Conservation (phyloP, 305 asterid genomes). For the Fraxinus nigra region DNA sequence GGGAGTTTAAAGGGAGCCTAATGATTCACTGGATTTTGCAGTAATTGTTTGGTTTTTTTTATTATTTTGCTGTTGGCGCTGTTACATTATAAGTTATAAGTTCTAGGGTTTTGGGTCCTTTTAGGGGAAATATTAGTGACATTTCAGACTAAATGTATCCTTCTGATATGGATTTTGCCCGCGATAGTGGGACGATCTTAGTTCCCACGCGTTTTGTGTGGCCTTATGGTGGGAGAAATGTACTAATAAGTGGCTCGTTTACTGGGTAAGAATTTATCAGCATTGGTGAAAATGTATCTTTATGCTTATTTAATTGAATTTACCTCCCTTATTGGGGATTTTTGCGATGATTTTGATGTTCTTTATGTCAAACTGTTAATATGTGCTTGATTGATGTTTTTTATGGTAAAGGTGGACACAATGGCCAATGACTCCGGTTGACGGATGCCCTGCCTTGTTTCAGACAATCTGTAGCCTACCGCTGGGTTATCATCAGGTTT, state of each 20-base stretch:
- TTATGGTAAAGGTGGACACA: slow-evolving; percentile 42
- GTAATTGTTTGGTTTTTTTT: neutral
- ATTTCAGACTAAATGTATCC: slow-evolving; percentile 47
- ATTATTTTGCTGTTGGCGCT: neutral
- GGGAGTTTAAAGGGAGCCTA: neutral
- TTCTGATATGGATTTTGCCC: slow-evolving; percentile 62
- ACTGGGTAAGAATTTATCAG: slow-evolving; percentile 64
- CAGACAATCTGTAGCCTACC: slow-evolving; percentile 52
- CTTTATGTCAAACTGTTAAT: neutral
- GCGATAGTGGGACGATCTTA: slow-evolving; percentile 57
- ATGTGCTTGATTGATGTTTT: neutral
- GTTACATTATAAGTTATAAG: neutral
- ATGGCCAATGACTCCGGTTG: slow-evolving; percentile 56
- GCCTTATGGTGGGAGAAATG: slow-evolving; percentile 95
- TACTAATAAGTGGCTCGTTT: slow-evolving; percentile 79
- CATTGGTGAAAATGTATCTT: neutral
- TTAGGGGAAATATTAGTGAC: slow-evolving; percentile 22
- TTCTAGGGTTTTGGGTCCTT: slow-evolving; percentile 9
- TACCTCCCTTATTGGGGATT: neutral
- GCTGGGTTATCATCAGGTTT: slow-evolving; percentile 61
- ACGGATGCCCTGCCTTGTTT: slow-evolving; percentile 62
- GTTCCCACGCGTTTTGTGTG: slow-evolving; percentile 81
- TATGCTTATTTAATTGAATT: neutral
- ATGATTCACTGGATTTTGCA: neutral
- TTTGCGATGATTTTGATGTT: neutral